phyloP scores from a whole-genome alignment of 2,329 filamentous ascomycete genomes.

The Fusarium sp. region DNA sequence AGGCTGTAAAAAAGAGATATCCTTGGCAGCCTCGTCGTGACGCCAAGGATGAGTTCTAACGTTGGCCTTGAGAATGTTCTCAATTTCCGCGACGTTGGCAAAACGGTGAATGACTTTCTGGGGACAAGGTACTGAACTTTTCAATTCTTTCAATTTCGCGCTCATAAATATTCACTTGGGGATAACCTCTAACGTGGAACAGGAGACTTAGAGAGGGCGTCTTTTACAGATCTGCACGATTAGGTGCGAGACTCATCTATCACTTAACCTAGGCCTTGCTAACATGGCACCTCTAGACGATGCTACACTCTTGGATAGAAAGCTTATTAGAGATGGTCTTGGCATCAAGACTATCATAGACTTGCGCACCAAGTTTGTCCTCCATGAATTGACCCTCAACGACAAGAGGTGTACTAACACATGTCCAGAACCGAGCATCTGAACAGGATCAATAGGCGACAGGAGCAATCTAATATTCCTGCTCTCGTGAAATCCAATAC shows the following conservation, averaged over 20 bases:
- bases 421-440: constrained; percentile 75
- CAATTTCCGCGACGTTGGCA: constrained; percentile 84
- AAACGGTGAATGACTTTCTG: constrained; percentile 71
- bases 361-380: constrained; percentile 76
- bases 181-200: constrained; percentile 3
- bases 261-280: constrained; percentile 8
- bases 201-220: constrained; percentile 69
- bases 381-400: neutral
- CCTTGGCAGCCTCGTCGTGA: constrained; percentile 9
- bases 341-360: constrained; percentile 81
- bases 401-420: constrained; percentile 11
- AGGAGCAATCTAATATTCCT: constrained; percentile 58
- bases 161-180: neutral
- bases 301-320: constrained; percentile 74
- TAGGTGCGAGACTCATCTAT: constrained; percentile 54
- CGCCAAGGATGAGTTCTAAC: constrained; percentile 29
- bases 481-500: constrained; percentile 57
- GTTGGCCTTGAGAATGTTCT: constrained; percentile 58
- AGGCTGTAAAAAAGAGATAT: neutral
- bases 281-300: constrained; percentile 66
- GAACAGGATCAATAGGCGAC: constrained; percentile 73
- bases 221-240: constrained; percentile 77
- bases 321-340: constrained; percentile 68
- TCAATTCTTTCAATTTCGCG: too few relatives aligned
- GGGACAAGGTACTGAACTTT: constrained; percentile 61